Conservation (phyloP, 1,284 basidiomycete species). For the Irpex sp. region DNA sequence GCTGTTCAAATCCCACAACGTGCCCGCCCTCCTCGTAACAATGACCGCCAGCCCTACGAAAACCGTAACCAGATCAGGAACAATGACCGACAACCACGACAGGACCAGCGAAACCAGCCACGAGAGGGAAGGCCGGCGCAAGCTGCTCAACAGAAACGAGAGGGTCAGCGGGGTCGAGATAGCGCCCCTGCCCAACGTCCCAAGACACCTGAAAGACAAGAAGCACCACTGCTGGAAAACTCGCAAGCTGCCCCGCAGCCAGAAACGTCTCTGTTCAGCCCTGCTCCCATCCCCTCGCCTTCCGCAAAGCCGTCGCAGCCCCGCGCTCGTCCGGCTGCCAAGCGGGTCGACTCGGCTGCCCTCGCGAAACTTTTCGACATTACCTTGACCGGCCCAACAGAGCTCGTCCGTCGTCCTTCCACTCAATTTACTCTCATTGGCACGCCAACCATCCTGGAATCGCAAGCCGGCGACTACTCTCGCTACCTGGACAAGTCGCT, state of each 20-base stretch:
- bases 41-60: neutral
- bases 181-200: no score
- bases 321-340: neutral
- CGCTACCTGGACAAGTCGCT: slow-evolving; percentile 32
- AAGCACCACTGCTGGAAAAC: no score
- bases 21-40: neutral
- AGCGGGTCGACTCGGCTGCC: slow-evolving; percentile 3
- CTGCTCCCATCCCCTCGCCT: neutral
- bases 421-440: neutral
- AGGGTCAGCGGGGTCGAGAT: neutral
- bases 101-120: neutral
- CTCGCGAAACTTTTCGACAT: slow-evolving; percentile 12
- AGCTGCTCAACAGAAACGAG: neutral
- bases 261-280: no score
- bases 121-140: neutral
- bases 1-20: neutral
- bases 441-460: slow-evolving; percentile 30
- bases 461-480: slow-evolving; percentile 47
- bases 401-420: neutral
- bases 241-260: no score
- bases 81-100: neutral
- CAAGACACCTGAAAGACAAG: no score
- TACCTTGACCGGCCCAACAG: neutral
- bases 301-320: neutral
- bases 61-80: neutral